Conservation (phyloP, 208 protist genomes). For the Strigomonas culicis region DNA sequence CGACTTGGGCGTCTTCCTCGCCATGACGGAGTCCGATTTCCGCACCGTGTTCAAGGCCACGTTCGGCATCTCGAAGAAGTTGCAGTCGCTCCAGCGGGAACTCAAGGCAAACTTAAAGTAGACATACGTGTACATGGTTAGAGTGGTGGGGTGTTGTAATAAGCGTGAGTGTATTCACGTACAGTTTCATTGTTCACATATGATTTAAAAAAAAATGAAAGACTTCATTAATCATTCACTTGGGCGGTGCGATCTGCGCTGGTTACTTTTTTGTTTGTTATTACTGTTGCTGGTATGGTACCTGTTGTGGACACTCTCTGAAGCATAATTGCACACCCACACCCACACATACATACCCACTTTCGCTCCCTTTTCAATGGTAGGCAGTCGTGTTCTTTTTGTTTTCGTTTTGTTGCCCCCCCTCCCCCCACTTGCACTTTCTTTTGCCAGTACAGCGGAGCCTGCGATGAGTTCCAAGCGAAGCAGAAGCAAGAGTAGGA, state of each 20-base stretch:
- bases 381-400: neutral
- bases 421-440: neutral
- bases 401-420: neutral
- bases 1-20: slow-evolving; percentile 73
- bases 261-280: slow-evolving; percentile 1
- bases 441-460: neutral
- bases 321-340: neutral
- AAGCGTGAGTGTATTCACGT: no score
- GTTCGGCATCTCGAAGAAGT: slow-evolving; percentile 70
- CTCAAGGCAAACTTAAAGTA: slow-evolving; percentile 37
- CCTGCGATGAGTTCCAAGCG: neutral
- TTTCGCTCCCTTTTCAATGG: neutral
- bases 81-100: slow-evolving; percentile 75
- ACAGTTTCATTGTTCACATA: no score
- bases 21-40: slow-evolving; percentile 73
- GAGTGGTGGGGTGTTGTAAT: no score
- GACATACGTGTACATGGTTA: no score
- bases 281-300: neutral
- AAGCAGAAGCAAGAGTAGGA: slow-evolving; percentile 9
- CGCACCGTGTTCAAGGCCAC: slow-evolving; percentile 78
- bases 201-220: no score
- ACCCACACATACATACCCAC: neutral
- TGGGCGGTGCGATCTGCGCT: neutral
- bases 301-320: neutral
- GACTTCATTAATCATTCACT: no score